phyloP scores from a whole-genome alignment of 768 basidiomycete genomes.

The Leucosporidium scottii region DNA sequence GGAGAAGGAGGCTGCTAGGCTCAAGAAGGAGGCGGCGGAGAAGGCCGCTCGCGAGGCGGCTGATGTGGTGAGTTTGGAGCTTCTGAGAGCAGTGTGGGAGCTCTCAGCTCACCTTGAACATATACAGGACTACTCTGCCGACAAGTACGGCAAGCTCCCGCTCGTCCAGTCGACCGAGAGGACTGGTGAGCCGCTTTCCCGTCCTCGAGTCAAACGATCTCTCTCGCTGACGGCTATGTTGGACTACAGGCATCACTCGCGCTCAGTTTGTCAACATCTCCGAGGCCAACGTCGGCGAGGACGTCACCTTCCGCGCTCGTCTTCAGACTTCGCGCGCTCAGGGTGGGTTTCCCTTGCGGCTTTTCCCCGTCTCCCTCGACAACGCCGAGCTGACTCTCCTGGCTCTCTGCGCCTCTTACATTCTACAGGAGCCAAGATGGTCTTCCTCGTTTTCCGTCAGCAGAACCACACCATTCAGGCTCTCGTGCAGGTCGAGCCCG shows the following conservation, averaged over 20 bases:
- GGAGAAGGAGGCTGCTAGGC: conserved; percentile 77
- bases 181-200: conserved; percentile 38
- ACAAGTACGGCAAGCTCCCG: conserved; percentile 77
- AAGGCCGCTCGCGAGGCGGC: conserved; percentile 60
- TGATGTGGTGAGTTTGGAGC: conserved; percentile 50
- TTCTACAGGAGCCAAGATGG: conserved; percentile 74
- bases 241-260: conserved; percentile 48
- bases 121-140: conserved; percentile 50
- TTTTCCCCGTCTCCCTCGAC: background rate
- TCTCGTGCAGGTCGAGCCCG: conserved; percentile 61
- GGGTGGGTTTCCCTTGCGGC: conserved; percentile 42
- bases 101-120: conserved; percentile 33
- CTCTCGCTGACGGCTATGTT: background rate
- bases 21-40: conserved; percentile 67
- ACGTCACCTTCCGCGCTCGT: conserved; percentile 76
- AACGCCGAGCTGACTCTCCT: background rate
- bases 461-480: conserved; percentile 79
- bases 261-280: conserved; percentile 61
- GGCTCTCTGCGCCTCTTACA: conserved; percentile 6
- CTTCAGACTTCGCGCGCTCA: conserved; percentile 86
- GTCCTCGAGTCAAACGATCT: background rate
- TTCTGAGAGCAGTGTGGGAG: conserved; percentile 49
- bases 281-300: conserved; percentile 59
- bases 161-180: conserved; percentile 86
- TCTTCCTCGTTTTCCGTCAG: conserved; percentile 87